A percentile compares a stretch with the other conserved stretches of the same genome.
These are phyloP conservation scores for Penicillium sclerotiorum DNA, from an alignment of 2,329 filamentous ascomycete genomes.

Conservation along the genomic window DNA sequence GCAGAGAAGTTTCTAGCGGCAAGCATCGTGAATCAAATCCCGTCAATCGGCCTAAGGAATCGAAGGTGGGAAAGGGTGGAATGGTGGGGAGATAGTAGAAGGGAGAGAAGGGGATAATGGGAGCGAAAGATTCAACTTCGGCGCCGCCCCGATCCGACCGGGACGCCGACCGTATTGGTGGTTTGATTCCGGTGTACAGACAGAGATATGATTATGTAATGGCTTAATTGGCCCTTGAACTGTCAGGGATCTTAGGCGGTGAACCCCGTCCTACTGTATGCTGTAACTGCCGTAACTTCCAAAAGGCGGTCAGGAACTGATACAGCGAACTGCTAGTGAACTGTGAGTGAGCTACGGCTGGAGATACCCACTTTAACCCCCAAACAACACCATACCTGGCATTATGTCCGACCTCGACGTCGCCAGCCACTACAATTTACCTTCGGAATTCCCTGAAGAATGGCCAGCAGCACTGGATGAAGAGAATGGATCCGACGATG, in stretches of 20 bases:
- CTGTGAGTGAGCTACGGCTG: background rate
- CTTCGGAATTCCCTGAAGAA: constrained; percentile 74
- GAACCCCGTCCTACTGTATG: too few species aligned
- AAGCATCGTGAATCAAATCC: constrained; percentile 67
- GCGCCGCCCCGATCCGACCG: constrained; percentile 28
- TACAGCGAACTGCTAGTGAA: background rate
- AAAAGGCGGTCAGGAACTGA: background rate
- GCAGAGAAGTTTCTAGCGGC: constrained; percentile 76
- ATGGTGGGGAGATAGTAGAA: constrained; percentile 22
- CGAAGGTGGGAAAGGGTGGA: constrained; percentile 5
- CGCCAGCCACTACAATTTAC: constrained; percentile 86
- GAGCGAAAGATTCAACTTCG: constrained; percentile 29
- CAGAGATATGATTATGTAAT: too few species aligned
- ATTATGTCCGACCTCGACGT: constrained; percentile 74
- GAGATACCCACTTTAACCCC: background rate
- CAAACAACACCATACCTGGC: constrained; percentile 6
- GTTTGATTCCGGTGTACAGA: constrained; percentile 16
- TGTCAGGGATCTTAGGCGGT: too few species aligned
- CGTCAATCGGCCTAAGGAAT: constrained; percentile 18
- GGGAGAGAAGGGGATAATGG: constrained; percentile 15
- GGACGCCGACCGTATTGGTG: constrained; percentile 28
- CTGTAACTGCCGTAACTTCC: too few species aligned
- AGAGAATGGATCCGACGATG: constrained; percentile 67
- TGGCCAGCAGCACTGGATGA: constrained; percentile 85
- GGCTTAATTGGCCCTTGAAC: too few species aligned